A percentile compares a stretch with the other conserved stretches of the same genome.
Conservation (phyloP, 306 rosid genomes). For the Cucurbita pepo region DNA sequence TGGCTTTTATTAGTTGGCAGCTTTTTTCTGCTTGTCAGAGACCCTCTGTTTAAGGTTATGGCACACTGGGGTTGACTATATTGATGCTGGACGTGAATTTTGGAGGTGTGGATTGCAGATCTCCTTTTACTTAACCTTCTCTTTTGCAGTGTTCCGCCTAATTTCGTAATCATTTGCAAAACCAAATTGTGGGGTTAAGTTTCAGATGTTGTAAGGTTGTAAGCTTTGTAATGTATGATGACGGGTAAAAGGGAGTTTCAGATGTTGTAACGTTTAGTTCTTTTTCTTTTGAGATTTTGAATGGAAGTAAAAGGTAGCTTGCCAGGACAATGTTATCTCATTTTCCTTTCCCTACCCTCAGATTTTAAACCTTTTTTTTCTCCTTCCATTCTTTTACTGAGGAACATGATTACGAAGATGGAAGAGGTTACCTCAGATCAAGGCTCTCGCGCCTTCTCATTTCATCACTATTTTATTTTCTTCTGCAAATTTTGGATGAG, state of each 20-base stretch:
- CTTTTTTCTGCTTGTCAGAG: conserved; percentile 84
- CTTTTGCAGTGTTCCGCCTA: neutral
- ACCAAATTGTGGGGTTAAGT: neutral
- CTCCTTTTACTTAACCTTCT: neutral
- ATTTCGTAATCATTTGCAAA: neutral
- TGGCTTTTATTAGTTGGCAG: conserved; percentile 91
- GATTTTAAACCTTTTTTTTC: neutral
- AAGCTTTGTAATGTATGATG: neutral
- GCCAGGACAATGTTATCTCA: neutral
- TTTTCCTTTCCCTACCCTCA: neutral
- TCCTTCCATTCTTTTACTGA: neutral
- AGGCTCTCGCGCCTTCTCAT: neutral
- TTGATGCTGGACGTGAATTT: neutral
- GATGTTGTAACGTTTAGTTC: neutral
- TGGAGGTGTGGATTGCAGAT: neutral
- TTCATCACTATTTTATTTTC: neutral
- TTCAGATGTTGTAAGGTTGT: neutral
- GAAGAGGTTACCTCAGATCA: neutral
- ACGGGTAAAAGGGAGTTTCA: neutral
- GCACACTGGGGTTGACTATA: neutral
- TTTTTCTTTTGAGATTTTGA: neutral
- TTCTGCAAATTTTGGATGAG: neutral
- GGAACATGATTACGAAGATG: neutral
- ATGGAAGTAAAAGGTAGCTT: neutral
- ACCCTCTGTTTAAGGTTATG: conserved; percentile 45